Evolutionary conservation across 2,329 filamentous ascomycete genomes (phyloP).

Genomic region (Pseudogymnoascus sp.): DNA sequence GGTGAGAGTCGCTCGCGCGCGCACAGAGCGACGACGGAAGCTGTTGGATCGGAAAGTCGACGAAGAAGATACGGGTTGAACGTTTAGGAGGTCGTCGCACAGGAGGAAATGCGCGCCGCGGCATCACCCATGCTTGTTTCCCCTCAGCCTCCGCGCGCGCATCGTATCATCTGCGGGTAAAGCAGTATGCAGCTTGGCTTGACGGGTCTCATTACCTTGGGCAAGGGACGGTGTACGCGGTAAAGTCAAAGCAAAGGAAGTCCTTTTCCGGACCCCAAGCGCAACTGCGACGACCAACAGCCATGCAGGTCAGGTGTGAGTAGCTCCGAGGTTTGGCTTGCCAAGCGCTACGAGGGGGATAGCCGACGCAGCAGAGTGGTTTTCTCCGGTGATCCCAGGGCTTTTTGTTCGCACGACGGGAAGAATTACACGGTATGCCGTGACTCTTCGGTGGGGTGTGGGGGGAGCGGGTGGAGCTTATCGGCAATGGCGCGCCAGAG

Average conservation of each 20-base stretch:
- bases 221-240: no score
- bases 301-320: neutral
- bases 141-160: neutral
- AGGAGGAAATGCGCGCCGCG: neutral
- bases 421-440: neutral
- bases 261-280: neutral
- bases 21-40: neutral
- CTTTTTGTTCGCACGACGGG: neutral
- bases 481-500: neutral
- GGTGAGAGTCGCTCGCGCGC: neutral
- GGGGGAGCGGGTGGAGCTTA: neutral
- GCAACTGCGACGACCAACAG: neutral
- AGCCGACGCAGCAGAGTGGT: neutral
- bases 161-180: neutral
- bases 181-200: neutral
- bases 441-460: neutral
- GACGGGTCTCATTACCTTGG: neutral
- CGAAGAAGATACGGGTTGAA: neutral
- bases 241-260: no score
- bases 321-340: neutral
- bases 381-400: neutral
- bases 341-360: neutral
- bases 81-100: neutral
- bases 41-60: neutral
- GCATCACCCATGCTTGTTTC: neutral